A percentile compares a stretch with the other conserved stretches of the same genome.
These are phyloP conservation scores for Venturia aucupariae DNA, from an alignment of 2,329 filamentous ascomycete species.

Conservation along the genomic window DNA sequence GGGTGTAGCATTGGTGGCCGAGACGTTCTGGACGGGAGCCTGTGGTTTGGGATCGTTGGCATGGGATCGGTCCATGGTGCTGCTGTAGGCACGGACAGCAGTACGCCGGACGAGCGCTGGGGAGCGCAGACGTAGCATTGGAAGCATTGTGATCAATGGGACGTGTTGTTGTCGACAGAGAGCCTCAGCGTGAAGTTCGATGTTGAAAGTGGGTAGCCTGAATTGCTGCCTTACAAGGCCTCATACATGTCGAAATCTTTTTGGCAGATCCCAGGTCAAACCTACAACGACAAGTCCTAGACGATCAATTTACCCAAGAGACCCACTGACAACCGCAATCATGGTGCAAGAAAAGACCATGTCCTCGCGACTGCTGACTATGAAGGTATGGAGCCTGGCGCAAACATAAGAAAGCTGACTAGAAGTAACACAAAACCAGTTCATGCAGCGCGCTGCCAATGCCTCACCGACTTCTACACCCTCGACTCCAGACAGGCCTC, in stretches of 20 bases:
- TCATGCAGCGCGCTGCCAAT: constrained; percentile 71
- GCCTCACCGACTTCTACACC: constrained; percentile 36
- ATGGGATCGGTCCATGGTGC: constrained; percentile 56
- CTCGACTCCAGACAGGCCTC: constrained; percentile 42
- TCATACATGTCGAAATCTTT: no score
- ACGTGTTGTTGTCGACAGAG: neutral
- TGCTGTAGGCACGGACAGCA: constrained; percentile 10
- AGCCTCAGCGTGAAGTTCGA: neutral
- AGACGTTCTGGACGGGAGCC: constrained; percentile 42
- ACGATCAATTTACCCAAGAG: neutral
- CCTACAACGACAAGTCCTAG: neutral
- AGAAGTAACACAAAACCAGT: constrained; percentile 42
- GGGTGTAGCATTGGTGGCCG: constrained; percentile 51
- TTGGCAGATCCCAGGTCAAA: neutral
- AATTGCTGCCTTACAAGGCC: neutral
- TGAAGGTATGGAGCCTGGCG: constrained; percentile 52
- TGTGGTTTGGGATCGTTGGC: constrained; percentile 54
- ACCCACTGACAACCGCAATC: neutral
- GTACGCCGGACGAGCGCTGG: constrained; percentile 7
- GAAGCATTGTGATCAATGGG: constrained; percentile 8
- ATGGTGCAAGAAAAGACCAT: constrained; percentile 27
- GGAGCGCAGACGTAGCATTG: neutral
- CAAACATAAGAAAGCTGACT: neutral
- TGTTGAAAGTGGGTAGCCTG: neutral
- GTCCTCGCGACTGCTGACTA: constrained; percentile 81